Evolutionary conservation across 1,284 basidiomycete species (phyloP), one percentile per base, ranked within the genome.

Genomic region (Cutaneotrichosporon sp.): DNA sequence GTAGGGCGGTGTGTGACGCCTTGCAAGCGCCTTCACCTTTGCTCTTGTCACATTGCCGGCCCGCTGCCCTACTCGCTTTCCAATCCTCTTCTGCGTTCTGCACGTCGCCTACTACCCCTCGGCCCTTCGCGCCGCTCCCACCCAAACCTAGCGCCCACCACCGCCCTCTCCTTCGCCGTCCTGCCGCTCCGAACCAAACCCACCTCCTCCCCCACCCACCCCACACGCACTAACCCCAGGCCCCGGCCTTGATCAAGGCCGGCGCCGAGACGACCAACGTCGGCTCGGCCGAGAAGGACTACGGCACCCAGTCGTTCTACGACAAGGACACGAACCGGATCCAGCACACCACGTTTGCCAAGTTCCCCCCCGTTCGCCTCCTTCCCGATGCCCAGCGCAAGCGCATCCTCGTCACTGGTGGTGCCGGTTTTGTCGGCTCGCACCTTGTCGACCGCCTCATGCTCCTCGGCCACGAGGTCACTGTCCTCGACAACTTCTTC

Each of bases 401-500:
- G 82, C 89, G 96, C 57, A 85, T 98, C 73, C 87, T 99, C 49
- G 79, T 80, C 62, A 98, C 95, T 18, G 95, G 95, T 69, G 95
- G 94, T 62, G 96, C 96, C 56, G 95, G 95, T 34, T 99, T 99
- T 78, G 95, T 99, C 65, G 96, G 96, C 34, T 96, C 92, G 51
- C 96, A 99, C 83, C 88, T 99, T 63, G 91, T 95, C 60, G 96
- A 99, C 83, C 88, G 96, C 61, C 86, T 98, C 66, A 96, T 99
- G 92, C 86, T 97, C 69, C 87, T 97, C 69, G 96, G 96, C 22
- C 96, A 98, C 80, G 95, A 98, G 80, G 94, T 98, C 70, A 94
- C 92, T 60, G 96, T 98, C 63, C 82, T 98, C 61, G 96, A 98
- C 84, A 97, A 97, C 83, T 98, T 98, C 80, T 98, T 98, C 83